Percentiles rank a stretch among this genome's conserved stretches.
These are phyloP conservation scores for Alternaria gansuensis DNA, from an alignment of 2,329 filamentous ascomycete genomes.

Conservation along the genomic window DNA sequence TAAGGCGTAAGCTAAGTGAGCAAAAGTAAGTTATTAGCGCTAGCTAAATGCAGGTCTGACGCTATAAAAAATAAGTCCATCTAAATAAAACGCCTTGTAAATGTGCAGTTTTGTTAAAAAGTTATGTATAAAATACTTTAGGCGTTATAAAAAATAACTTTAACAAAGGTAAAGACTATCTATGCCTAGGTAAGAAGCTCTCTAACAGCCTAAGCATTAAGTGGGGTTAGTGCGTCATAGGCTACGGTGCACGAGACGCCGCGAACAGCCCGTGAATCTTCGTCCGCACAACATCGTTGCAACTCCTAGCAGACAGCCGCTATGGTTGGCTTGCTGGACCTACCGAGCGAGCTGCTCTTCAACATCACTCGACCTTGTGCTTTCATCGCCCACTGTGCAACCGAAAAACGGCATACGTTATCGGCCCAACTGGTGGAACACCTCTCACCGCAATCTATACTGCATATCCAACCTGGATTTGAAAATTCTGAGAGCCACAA, in stretches of 20 bases:
- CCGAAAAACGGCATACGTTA: conserved; percentile 14
- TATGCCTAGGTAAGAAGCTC: background rate
- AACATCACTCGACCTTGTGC: conserved; percentile 19
- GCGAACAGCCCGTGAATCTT: background rate
- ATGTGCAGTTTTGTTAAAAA: background rate
- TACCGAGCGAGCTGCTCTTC: conserved; percentile 25
- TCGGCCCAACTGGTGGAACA: conserved; percentile 6
- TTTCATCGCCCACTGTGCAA: conserved; percentile 4
- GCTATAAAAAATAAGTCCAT: conserved; percentile 19
- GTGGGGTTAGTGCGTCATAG: conserved; percentile 10
- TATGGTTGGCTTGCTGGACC: conserved; percentile 24
- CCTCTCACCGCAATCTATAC: conserved; percentile 1
- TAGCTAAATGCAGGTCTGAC: conserved; percentile 26
- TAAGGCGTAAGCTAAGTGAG: conserved; percentile 22
- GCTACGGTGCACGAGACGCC: background rate
- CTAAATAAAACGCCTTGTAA: background rate
- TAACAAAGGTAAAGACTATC: too few relatives aligned
- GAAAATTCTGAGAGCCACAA: background rate
- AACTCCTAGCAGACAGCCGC: conserved; percentile 1
- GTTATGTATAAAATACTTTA: too few relatives aligned
- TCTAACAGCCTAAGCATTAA: conserved; percentile 1
- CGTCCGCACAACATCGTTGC: background rate
- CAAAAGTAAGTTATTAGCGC: conserved; percentile 42
- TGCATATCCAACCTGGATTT: conserved; percentile 14
- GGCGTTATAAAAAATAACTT: too few relatives aligned